These are phyloP conservation scores for Globisporangium carolinianum DNA, from an alignment of 352 stramenopile genomes.

Conservation along the genomic window DNA sequence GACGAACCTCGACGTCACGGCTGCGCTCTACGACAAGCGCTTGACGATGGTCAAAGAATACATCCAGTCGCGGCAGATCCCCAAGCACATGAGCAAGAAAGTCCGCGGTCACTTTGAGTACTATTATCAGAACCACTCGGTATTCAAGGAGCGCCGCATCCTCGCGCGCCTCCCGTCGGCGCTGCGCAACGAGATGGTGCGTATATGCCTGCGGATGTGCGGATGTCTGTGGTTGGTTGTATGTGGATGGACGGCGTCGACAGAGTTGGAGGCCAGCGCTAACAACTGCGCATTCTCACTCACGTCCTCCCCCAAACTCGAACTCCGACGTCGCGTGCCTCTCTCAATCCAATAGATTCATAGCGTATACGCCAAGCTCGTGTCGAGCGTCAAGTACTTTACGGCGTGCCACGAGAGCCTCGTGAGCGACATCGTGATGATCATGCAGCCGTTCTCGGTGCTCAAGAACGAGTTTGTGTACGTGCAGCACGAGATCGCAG, in stretches of 20 bases:
- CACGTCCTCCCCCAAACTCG: background rate
- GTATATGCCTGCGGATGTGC: background rate
- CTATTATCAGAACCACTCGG: conserved; percentile 78
- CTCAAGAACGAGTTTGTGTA: conserved; percentile 77
- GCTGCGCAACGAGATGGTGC: conserved; percentile 77
- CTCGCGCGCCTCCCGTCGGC: conserved; percentile 58
- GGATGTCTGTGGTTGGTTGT: too few species aligned
- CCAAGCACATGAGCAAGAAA: conserved; percentile 64
- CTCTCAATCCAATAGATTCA: conserved; percentile 42
- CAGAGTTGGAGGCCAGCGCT: too few species aligned
- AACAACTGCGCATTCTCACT: background rate
- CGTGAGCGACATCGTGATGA: conserved; percentile 80
- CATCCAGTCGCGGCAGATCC: conserved; percentile 71
- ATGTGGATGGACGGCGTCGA: too few species aligned
- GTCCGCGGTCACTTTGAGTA: conserved; percentile 81
- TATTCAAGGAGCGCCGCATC: conserved; percentile 73
- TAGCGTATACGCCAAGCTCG: conserved; percentile 60
- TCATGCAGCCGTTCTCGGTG: conserved; percentile 68
- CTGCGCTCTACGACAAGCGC: conserved; percentile 65
- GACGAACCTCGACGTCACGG: conserved; percentile 70
- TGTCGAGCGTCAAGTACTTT: conserved; percentile 69
- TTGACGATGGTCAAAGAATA: conserved; percentile 85
- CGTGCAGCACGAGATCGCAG: conserved; percentile 76
- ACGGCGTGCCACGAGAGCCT: conserved; percentile 68
- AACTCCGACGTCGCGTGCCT: too few species aligned